Evolutionary conservation across 202 grass and related monocot species (phyloP).

Genomic region (Elaeis oleifera): DNA sequence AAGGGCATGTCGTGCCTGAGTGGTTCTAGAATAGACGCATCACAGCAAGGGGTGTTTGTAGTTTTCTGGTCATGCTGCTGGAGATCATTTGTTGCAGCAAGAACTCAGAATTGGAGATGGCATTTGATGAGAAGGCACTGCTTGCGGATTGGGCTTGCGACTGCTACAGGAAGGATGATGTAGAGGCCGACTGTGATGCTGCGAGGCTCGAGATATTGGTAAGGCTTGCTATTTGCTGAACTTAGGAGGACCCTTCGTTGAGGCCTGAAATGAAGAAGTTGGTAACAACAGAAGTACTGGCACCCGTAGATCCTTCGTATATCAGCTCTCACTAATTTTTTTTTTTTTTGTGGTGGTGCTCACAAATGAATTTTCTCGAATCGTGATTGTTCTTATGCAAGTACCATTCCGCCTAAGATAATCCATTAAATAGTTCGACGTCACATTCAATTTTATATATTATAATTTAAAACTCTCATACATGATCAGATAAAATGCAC

Average conservation of each 20-base stretch:
- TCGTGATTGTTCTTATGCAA: no score
- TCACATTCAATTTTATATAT: no score
- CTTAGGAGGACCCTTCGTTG: constrained; percentile 18
- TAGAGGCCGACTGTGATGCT: not conserved
- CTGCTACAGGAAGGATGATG: constrained; percentile 5
- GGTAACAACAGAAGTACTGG: not conserved
- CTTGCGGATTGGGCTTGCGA: constrained; percentile 5
- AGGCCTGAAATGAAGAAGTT: constrained; percentile 20
- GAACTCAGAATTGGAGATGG: not conserved
- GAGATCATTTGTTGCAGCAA: constrained; percentile 11
- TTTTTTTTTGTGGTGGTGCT: no score
- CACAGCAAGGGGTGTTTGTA: constrained; percentile 6
- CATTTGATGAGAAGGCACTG: not conserved
- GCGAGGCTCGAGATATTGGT: constrained; percentile 14
- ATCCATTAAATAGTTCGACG: no score
- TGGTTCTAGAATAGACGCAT: constrained; percentile 4
- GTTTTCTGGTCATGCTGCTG: constrained; percentile 9
- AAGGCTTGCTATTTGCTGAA: constrained; percentile 15
- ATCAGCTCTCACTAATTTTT: not conserved
- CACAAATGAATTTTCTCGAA: no score
- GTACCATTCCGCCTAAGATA: no score
- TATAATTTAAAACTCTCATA: no score
- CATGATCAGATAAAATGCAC: no score
- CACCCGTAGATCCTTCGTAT: constrained; percentile 1
- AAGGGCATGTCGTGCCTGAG: constrained; percentile 1